A percentile compares a stretch with the other conserved stretches of the same genome.
Conservation (phyloP, 192 early-diverging fungal species). For the Podila horticola region DNA sequence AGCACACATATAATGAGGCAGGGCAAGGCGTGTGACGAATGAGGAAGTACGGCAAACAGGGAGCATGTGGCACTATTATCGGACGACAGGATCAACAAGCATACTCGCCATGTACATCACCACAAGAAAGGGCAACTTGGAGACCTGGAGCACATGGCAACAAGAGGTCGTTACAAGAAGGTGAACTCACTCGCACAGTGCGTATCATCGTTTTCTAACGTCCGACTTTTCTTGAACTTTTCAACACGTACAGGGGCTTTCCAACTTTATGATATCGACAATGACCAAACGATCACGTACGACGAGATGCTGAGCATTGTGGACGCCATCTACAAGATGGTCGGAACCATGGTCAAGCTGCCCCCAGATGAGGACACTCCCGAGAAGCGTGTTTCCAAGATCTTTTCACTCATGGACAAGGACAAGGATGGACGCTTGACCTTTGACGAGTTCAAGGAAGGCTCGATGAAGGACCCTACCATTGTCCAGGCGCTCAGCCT, state of each 20-base stretch:
- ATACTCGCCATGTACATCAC: too few relatives aligned
- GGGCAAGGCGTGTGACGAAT: too few relatives aligned
- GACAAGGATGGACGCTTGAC: constrained; percentile 85
- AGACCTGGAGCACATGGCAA: not conserved
- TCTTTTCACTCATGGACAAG: constrained; percentile 90
- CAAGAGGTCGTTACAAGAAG: too few relatives aligned
- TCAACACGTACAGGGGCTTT: constrained; percentile 70
- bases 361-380: constrained; percentile 93
- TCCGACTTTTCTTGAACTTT: not conserved
- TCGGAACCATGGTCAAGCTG: constrained; percentile 90
- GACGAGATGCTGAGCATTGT: constrained; percentile 93
- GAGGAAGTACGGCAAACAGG: too few relatives aligned
- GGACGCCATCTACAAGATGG: constrained; percentile 96
- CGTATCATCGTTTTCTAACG: not conserved
- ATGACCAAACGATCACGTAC: constrained; percentile 86
- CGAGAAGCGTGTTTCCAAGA: constrained; percentile 90
- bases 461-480: constrained; percentile 86
- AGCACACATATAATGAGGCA: too few relatives aligned
- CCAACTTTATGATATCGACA: constrained; percentile 91
- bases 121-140: not conserved
- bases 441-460: constrained; percentile 89
- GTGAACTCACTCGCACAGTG: too few relatives aligned
- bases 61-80: too few relatives aligned
- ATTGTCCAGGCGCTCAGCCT: constrained; percentile 89
- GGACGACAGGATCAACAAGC: too few relatives aligned